Base-by-base conservation (phyloP, 1,139 yeast species). In the Insectozyma bohioensis region DNA sequence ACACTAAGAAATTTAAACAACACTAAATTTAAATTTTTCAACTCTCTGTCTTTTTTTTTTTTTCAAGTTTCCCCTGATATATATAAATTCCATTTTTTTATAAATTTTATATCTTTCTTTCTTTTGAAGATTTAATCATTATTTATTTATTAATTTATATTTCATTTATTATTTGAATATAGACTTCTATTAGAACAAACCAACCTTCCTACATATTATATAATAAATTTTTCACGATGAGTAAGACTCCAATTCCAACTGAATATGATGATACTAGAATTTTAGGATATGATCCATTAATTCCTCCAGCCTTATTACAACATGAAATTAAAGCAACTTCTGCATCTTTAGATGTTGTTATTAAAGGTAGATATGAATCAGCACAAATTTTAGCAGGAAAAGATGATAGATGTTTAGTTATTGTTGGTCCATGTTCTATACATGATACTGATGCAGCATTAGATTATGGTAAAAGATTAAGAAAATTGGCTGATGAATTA, bases 351-450 rank as follows among this genome's bases (percentile, higher is more conserved):
- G 65, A 75, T 33, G 78, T 68, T 39, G 86, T 92, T 35, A 56
- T 82, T 31, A 66, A 72, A 33, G 97, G 95, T 20, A 79, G 98
- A 62, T 77, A 83, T 45, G 79, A 76, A 20, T 82, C 95, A 2
- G 76, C 80, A 33, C 75, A 77, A 30, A 78, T 87, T 38, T 61
- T 87, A 39, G 72, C 76, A 41, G 95, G 95, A 31, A 69, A 72
- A 40, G 95, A 85, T 49, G 96, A 87, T 61, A 73, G 95, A 49
- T 63, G 85, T 43, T 68, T 87, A 22, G 75, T 87, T 20, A 87
- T 92, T 31, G 84, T 92, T 44, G 98, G 98, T 1, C 98, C 98
- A 40, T 92, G 98, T 60, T 92, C 97, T 5, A 81, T 92, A 47
- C 97, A 92, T 54, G 98, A 92, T 58, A 92, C 97, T 18, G 73